Evolutionary conservation across 768 basidiomycete species (phyloP).

Genomic region (Trametes coccinea): DNA sequence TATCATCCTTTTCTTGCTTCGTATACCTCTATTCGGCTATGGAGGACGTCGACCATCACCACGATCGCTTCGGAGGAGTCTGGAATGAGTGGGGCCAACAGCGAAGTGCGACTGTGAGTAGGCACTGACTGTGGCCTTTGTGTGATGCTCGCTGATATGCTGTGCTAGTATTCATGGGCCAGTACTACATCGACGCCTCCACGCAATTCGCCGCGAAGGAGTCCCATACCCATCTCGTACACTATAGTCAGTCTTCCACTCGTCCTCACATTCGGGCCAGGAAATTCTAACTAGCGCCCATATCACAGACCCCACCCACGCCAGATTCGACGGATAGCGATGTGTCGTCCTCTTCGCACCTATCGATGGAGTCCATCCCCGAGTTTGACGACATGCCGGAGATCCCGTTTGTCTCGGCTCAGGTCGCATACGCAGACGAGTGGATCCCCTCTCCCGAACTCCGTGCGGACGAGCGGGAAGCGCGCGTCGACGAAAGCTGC

Average conservation of each 20-base stretch:
- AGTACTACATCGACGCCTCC: conserved; percentile 18
- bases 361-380: conserved; percentile 25
- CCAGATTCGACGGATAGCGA: conserved; percentile 24
- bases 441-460: conserved; percentile 12
- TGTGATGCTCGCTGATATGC: background rate
- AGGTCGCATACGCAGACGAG: conserved; percentile 13
- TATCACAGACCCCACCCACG: conserved; percentile 20
- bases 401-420: conserved; percentile 30
- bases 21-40: conserved; percentile 19
- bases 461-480: conserved; percentile 11
- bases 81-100: conserved; percentile 28
- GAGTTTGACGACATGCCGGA: conserved; percentile 30
- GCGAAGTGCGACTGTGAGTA: conserved; percentile 24
- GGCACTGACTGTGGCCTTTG: background rate
- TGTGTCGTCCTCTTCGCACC: conserved; percentile 24
- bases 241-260: conserved; percentile 15
- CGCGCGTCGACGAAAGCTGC: conserved; percentile 19
- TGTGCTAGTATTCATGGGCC: conserved; percentile 23
- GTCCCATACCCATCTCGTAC: conserved; percentile 22
- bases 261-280: background rate
- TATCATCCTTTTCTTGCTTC: background rate
- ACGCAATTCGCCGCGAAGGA: background rate
- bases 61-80: conserved; percentile 23
- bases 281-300: background rate
- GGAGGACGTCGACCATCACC: conserved; percentile 27